Evolutionary conservation across 345 rosid genomes (phyloP).

Genomic region (Citrus hindsii): DNA sequence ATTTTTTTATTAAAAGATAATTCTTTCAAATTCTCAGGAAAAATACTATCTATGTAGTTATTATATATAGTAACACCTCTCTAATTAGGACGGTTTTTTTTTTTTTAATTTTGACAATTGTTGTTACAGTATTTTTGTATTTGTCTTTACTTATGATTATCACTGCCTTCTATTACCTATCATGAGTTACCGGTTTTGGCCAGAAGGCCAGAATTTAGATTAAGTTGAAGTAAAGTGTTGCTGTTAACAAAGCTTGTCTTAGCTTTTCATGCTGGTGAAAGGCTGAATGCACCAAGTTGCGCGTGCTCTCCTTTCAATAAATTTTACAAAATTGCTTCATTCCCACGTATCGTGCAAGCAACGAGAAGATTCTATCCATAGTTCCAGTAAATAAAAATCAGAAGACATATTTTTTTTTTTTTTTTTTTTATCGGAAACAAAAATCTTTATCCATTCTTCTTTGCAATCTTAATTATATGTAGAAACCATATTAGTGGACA

Average conservation of each 20-base stretch:
- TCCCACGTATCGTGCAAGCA: neutral
- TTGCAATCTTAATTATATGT: neutral
- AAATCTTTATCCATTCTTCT: neutral
- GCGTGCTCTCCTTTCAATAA: too few relatives aligned
- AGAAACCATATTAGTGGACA: too few relatives aligned
- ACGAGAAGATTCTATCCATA: neutral
- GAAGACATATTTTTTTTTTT: too few relatives aligned
- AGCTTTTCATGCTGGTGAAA: too few relatives aligned
- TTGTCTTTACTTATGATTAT: too few relatives aligned
- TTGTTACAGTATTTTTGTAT: too few relatives aligned
- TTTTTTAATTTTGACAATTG: too few relatives aligned
- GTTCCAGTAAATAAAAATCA: neutral
- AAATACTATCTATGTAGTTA: neutral
- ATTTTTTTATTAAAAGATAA: neutral
- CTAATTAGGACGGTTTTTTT: too few relatives aligned
- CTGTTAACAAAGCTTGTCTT: neutral
- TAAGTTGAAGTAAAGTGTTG: neutral
- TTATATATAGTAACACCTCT: neutral
- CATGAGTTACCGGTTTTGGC: neutral
- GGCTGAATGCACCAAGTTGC: too few relatives aligned
- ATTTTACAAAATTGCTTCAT: neutral
- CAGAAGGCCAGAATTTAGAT: too few relatives aligned
- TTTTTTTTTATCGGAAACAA: too few relatives aligned
- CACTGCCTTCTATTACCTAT: neutral
- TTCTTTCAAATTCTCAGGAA: neutral